These are phyloP conservation scores for Teratosphaeria gauchensis DNA, from an alignment of 2,329 filamentous ascomycete species.

Conservation along the genomic window DNA sequence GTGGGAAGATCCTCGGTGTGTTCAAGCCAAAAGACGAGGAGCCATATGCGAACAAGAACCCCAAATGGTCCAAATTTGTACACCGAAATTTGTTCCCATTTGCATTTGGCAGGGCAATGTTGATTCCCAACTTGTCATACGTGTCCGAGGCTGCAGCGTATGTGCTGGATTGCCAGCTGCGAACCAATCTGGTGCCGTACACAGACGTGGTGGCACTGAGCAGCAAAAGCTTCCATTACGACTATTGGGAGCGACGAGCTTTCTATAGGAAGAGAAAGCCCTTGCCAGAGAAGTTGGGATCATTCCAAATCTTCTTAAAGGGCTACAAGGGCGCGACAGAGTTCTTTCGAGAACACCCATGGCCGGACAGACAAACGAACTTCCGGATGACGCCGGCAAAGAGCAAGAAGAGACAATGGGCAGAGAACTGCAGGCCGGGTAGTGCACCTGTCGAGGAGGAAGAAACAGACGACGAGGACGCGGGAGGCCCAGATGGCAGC, in stretches of 20 bases:
- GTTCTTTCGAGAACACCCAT: conserved; percentile 88
- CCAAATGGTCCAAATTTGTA: conserved; percentile 99
- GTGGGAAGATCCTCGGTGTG: conserved; percentile 91
- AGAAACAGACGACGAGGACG: conserved; percentile 22
- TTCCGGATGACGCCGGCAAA: conserved; percentile 58
- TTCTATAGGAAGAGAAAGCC: conserved; percentile 81
- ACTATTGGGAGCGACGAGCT: conserved; percentile 88
- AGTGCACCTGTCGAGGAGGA: conserved; percentile 46
- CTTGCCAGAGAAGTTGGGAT: conserved; percentile 81
- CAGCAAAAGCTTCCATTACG: conserved; percentile 96
- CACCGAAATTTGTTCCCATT: conserved; percentile 95
- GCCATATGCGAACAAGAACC: conserved; percentile 91
- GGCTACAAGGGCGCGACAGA: conserved; percentile 96
- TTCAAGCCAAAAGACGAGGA: conserved; percentile 99
- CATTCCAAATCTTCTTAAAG: conserved; percentile 94
- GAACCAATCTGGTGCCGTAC: conserved; percentile 88
- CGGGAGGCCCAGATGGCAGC: conserved; percentile 15
- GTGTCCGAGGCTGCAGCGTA: conserved; percentile 97
- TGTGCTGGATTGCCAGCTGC: conserved; percentile 80
- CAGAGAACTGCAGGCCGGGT: conserved; percentile 66
- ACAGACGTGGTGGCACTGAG: conserved; percentile 91
- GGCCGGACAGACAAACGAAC: conserved; percentile 78
- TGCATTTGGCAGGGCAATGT: conserved; percentile 86
- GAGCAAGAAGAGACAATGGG: conserved; percentile 58
- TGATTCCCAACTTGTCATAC: conserved; percentile 96